These are phyloP conservation scores for Rhizoctonia solani DNA, from an alignment of 1,284 basidiomycete species.

Conservation along the genomic window DNA sequence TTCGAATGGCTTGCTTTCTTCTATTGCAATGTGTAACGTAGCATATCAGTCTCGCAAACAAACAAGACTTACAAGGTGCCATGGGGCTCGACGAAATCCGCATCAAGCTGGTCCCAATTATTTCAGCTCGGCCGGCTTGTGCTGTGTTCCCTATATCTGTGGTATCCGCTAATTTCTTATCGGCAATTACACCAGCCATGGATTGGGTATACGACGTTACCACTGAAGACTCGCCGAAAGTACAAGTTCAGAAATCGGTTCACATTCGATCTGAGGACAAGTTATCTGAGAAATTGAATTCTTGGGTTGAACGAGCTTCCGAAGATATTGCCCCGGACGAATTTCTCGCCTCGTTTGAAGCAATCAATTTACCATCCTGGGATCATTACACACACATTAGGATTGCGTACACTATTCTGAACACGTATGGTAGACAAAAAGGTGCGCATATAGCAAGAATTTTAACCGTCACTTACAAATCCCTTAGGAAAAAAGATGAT, in stretches of 20 bases:
- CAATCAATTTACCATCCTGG: slow-evolving; percentile 32
- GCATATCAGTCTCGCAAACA: slow-evolving; percentile 8
- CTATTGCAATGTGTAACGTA: background rate
- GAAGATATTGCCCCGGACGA: background rate
- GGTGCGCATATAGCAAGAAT: background rate
- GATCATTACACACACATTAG: slow-evolving; percentile 37
- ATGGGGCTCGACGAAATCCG: slow-evolving; percentile 22
- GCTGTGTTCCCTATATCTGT: slow-evolving; percentile 12
- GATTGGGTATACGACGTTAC: slow-evolving; percentile 14
- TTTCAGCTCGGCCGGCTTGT: slow-evolving; percentile 3
- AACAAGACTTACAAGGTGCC: slow-evolving; percentile 21
- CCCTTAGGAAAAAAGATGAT: slow-evolving; percentile 26
- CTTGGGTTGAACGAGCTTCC: slow-evolving; percentile 21
- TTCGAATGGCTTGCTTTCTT: background rate
- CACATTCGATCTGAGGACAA: background rate
- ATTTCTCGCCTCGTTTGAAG: slow-evolving; percentile 24
- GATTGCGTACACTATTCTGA: slow-evolving; percentile 32
- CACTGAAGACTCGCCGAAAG: background rate
- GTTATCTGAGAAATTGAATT: slow-evolving; percentile 1
- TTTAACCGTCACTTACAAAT: background rate
- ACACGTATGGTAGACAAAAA: slow-evolving; percentile 35
- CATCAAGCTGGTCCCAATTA: slow-evolving; percentile 10
- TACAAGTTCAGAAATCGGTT: background rate
- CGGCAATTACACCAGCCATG: slow-evolving; percentile 9
- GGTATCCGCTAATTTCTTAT: background rate